Evolutionary conservation across 306 rosid species (phyloP).

Genomic region (Gleditsia sinensis): DNA sequence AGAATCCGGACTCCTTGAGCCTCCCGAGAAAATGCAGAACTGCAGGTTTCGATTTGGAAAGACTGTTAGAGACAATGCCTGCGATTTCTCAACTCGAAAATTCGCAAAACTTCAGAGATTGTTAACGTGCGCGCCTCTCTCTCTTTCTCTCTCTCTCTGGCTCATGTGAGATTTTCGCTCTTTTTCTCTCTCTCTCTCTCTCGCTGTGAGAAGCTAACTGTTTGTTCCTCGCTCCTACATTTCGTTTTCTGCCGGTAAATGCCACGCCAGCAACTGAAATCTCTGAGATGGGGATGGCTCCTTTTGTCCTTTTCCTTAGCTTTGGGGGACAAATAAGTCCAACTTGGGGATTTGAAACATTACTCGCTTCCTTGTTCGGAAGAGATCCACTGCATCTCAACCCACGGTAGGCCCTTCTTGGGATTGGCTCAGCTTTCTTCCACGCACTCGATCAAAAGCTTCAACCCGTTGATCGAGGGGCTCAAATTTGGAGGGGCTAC

Average conservation of each 20-base stretch:
- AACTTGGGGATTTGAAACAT: constrained; percentile 44
- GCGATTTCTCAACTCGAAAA: constrained; percentile 17
- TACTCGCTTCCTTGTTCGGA: constrained; percentile 26
- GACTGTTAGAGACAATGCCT: constrained; percentile 41
- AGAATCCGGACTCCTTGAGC: constrained; percentile 37
- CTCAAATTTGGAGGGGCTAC: too few species aligned
- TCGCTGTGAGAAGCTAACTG: constrained; percentile 41
- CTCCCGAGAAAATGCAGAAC: constrained; percentile 18
- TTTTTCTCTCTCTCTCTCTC: background rate
- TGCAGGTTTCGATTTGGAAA: constrained; percentile 21
- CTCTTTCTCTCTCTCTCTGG: constrained; percentile 25
- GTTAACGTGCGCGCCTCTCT: constrained; percentile 46
- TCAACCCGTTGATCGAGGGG: too few species aligned
- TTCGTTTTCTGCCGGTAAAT: constrained; percentile 32
- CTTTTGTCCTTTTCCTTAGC: constrained; percentile 46
- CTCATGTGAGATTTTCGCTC: constrained; percentile 6
- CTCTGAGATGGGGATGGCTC: constrained; percentile 57
- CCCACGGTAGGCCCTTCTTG: background rate
- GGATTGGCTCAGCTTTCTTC: background rate
- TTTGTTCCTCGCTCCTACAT: constrained; percentile 21
- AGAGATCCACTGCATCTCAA: background rate
- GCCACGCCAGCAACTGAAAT: constrained; percentile 70
- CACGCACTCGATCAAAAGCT: background rate
- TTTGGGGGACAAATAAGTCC: constrained; percentile 50
- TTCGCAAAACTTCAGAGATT: constrained; percentile 30